These are phyloP conservation scores for Hypoxylon sp. DNA, from an alignment of 2,329 filamentous ascomycete genomes.

Conservation along the genomic window DNA sequence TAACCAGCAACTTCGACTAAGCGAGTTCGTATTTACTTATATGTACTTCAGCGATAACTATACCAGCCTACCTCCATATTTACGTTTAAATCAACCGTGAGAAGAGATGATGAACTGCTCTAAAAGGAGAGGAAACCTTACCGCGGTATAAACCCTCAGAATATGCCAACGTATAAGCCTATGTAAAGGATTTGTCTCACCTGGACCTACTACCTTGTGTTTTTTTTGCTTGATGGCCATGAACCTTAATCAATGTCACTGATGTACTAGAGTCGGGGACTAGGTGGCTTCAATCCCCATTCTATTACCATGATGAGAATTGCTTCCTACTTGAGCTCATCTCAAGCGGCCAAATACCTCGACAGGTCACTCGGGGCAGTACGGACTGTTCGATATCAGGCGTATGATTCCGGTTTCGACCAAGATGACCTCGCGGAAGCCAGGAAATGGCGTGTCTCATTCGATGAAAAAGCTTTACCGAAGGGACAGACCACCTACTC, in stretches of 20 bases:
- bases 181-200: neutral
- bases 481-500: slow-evolving; percentile 65
- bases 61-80: no score
- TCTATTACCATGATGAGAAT: slow-evolving; percentile 26
- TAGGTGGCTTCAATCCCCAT: neutral
- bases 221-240: neutral
- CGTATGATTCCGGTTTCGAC: slow-evolving; percentile 64
- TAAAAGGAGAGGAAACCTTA: neutral
- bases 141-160: no score
- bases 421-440: slow-evolving; percentile 63
- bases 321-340: slow-evolving; percentile 2
- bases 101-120: neutral
- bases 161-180: no score
- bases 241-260: neutral
- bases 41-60: no score
- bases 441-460: slow-evolving; percentile 62
- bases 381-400: slow-evolving; percentile 52
- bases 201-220: neutral
- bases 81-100: no score
- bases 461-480: slow-evolving; percentile 59
- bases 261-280: neutral
- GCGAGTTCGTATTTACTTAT: no score
- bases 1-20: neutral
- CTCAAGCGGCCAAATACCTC: neutral
- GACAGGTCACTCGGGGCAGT: slow-evolving; percentile 15